Evolutionary conservation across 495 filamentous ascomycete genomes (phyloP), one percentile per base, ranked within the genome.

Genomic region (Hypoxylon intermedium): DNA sequence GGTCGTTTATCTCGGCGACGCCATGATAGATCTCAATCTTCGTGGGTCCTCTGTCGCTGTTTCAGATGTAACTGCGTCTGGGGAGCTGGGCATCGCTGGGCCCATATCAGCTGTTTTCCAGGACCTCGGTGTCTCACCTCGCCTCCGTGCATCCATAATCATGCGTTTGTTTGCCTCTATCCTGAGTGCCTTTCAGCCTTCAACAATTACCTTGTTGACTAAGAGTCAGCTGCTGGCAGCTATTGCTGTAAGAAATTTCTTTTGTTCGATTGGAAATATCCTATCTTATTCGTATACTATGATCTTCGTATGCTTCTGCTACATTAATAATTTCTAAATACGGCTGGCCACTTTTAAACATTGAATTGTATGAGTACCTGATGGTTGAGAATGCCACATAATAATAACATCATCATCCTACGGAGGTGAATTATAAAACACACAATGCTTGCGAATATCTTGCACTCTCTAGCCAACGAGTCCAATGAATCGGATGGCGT

Each of bases 71-170:
- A 65, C 56, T 31, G 12, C 43, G 54, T 21, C 44, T 20, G 41
- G 53, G 60, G 53, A 54, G 53, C 36, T 54, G 28, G 43, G 37
- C 34, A 28, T 15, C 34, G 38, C 63, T 69, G 67, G 67, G 47
- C 52, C 60, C 63, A 69, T 67, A 67, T 70, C 60, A 65, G 60
- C 57, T 67, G 67, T 70, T 70, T 63, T 67, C 53, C 42, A 67
- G 64, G 53, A 53, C 58, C 23, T 38, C 34, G 34, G 38, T 37
- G 67, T 70, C 61, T 67, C 67, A 67, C n/a, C 19, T 44, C 13
- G 13, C 16, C 56, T 45, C 67, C 63, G 50, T 57, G 42, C 53
- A 61, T 60, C 63, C 47, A 57, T 46, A 48, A 64, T 60, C 59
- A 67, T 52, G 57, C 37, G 55, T 53, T 61, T 31, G 55, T 53